Evolutionary conservation across 2,329 filamentous ascomycete genomes (phyloP), one percentile per base, ranked within the genome.

Genomic region (Septoria petroselini): DNA sequence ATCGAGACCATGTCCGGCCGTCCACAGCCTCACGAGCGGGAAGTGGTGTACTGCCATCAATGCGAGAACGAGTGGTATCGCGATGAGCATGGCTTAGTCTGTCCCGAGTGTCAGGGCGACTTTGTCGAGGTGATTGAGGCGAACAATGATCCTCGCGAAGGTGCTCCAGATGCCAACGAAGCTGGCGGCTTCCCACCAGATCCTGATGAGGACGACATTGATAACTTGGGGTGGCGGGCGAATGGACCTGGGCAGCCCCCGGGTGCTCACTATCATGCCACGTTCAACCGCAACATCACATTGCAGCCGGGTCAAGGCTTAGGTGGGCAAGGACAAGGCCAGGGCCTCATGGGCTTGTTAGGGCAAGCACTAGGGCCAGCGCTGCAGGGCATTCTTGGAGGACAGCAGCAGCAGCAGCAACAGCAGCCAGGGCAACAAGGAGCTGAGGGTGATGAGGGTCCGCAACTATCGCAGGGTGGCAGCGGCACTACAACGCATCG

Each of bases 31-130:
- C 54, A 52, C 30, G 54, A 61, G 43, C 76, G 81, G 56, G 87
- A 95, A 65, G 81, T 91, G 57, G 84, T 96, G 47, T 94, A 80
- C 69, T 98, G 93, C 70, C 89, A 97, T 70, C 73, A 78, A 53
- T 97, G 93, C 72, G 68, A 78, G 44, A 73, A 86, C 56, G 85
- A 95, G 68, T 97, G 90, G 89, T 88, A 85, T 63, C 76, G 81
- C 52, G 81, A 88, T 52, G 79, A 86, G 56, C 76, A 79, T 58
- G 83, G 78, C 19, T 71, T 95, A 55, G 73, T 72, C 12, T 98
- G 93, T 65, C 89, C 90, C 12, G 69, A 73, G n/a, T 98, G 93
- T 66, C 67, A 77, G 3, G 82, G 83, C 30, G 88, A 95, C 15
- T 84, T 88, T 58, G 88, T 83, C 12, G 91, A 98, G 72, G 89